phyloP scores from a whole-genome alignment of 805 yeast species.

The Ogataea allantospora region DNA sequence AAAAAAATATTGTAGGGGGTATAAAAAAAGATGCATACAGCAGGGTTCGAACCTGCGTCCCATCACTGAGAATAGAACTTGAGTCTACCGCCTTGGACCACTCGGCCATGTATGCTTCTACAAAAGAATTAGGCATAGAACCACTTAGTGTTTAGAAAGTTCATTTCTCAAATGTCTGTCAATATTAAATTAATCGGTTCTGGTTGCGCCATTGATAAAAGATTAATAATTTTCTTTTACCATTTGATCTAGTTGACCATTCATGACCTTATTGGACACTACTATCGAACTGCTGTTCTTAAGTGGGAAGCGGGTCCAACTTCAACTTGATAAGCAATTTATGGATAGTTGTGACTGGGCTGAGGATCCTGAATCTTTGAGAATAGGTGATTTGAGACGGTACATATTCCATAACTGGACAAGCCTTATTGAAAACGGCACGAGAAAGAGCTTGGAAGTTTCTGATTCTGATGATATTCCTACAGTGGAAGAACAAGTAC shows the following conservation, averaged over 20 bases:
- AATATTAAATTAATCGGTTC: not conserved
- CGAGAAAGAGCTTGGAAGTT: conserved; percentile 11
- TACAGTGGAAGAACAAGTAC: conserved; percentile 27
- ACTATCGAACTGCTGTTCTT: conserved; percentile 22
- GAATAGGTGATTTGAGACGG: conserved; percentile 30
- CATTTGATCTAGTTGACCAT: not conserved
- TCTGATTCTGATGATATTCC: conserved; percentile 15
- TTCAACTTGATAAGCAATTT: conserved; percentile 16
- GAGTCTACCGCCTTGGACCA: conserved; percentile 33
- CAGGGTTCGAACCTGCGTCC: conserved; percentile 35
- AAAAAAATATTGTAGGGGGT: too few relatives aligned
- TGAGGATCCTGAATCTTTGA: conserved; percentile 11
- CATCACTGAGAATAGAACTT: conserved; percentile 32
- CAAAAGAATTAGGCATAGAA: not conserved
- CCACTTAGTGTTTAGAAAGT: too few relatives aligned
- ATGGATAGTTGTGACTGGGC: conserved; percentile 13
- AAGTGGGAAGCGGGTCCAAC: conserved; percentile 23
- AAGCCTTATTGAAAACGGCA: conserved; percentile 8
- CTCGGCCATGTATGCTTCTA: conserved; percentile 32
- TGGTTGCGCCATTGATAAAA: conserved; percentile 1
- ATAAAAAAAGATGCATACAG: conserved; percentile 26
- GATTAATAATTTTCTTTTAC: not conserved
- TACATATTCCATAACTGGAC: conserved; percentile 30
- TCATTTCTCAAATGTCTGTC: too few relatives aligned
- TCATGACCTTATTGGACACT: conserved; percentile 14